A percentile compares a stretch with the other conserved stretches of the same genome.
These are phyloP conservation scores for Hortiboletus flavorubellus DNA, from an alignment of 768 basidiomycete genomes.

Conservation along the genomic window DNA sequence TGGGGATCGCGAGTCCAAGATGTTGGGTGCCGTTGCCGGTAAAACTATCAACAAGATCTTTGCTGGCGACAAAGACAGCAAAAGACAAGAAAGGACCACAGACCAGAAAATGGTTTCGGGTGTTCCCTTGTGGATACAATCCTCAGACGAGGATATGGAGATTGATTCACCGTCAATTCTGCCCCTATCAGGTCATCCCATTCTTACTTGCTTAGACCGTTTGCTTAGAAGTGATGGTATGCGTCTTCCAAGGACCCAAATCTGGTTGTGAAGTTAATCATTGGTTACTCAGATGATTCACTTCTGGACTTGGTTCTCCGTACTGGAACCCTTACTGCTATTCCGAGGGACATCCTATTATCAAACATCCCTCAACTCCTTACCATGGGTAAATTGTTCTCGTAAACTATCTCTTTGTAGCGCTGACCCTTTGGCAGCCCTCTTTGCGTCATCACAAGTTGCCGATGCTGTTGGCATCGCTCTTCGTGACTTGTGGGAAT, in stretches of 20 bases:
- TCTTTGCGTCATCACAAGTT: slow-evolving; percentile 27
- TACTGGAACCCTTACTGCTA: slow-evolving; percentile 37
- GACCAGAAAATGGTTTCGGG: slow-evolving; percentile 20
- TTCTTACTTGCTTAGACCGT: slow-evolving; percentile 32
- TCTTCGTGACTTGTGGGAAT: slow-evolving; percentile 35
- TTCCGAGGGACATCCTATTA: slow-evolving; percentile 29
- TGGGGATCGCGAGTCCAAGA: slow-evolving; percentile 33
- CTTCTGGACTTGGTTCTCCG: slow-evolving; percentile 40
- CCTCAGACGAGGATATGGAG: slow-evolving; percentile 20
- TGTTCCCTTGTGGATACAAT: slow-evolving; percentile 32
- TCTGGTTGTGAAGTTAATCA: background rate
- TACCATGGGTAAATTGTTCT: slow-evolving; percentile 35
- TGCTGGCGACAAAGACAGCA: slow-evolving; percentile 36
- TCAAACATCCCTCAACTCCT: slow-evolving; percentile 40
- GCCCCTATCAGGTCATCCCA: slow-evolving; percentile 20
- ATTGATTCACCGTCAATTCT: slow-evolving; percentile 12
- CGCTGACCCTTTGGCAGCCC: slow-evolving; percentile 15
- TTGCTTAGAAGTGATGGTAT: slow-evolving; percentile 34
- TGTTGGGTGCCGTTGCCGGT: slow-evolving; percentile 33
- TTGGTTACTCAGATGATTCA: slow-evolving; percentile 34
- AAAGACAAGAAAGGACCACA: slow-evolving; percentile 26
- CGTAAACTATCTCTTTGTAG: background rate
- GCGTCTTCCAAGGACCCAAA: slow-evolving; percentile 8
- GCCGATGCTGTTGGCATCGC: slow-evolving; percentile 30
- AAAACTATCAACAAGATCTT: slow-evolving; percentile 46